A percentile compares a stretch with the other conserved stretches of the same genome.
phyloP scores from a whole-genome alignment of 1,284 basidiomycete genomes.

The Cystobasidium slooffiae region DNA sequence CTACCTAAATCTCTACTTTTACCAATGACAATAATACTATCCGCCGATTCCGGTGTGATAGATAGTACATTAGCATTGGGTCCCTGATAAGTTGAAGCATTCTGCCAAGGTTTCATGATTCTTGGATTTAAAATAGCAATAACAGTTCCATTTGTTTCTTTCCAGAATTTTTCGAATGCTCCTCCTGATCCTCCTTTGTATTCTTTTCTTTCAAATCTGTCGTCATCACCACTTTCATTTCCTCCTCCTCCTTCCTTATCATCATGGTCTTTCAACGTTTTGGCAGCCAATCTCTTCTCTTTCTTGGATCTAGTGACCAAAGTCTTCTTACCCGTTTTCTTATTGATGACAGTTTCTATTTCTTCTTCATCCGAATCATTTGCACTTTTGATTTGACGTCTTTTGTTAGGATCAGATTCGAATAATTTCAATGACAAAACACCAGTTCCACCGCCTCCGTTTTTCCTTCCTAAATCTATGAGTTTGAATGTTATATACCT shows the following conservation, averaged over 20 bases:
- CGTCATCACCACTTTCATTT: background rate
- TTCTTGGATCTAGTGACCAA: constrained; percentile 39
- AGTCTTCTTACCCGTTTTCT: constrained; percentile 7
- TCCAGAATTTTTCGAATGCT: constrained; percentile 84
- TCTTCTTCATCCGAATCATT: constrained; percentile 60
- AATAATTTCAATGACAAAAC: constrained; percentile 81
- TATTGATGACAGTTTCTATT: constrained; percentile 20
- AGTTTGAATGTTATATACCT: constrained; percentile 82
- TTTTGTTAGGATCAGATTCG: constrained; percentile 70
- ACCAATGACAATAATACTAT: constrained; percentile 81
- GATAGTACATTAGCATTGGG: constrained; percentile 78
- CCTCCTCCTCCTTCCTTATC: background rate
- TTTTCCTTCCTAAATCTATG: constrained; percentile 70
- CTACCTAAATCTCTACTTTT: constrained; percentile 80
- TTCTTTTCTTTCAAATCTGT: constrained; percentile 59
- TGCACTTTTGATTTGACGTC: background rate
- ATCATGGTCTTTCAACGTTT: background rate
- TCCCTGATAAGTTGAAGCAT: constrained; percentile 56
- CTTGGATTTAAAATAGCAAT: constrained; percentile 86
- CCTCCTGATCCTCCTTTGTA: constrained; percentile 88
- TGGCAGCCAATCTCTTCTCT: constrained; percentile 44
- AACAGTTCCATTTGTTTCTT: constrained; percentile 83
- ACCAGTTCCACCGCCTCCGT: constrained; percentile 72
- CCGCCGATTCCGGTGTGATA: constrained; percentile 78
- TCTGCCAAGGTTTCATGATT: constrained; percentile 81